Evolutionary conservation across 306 rosid species (phyloP), one percentile per base, ranked within the genome.

Genomic region (Rosa chinensis): DNA sequence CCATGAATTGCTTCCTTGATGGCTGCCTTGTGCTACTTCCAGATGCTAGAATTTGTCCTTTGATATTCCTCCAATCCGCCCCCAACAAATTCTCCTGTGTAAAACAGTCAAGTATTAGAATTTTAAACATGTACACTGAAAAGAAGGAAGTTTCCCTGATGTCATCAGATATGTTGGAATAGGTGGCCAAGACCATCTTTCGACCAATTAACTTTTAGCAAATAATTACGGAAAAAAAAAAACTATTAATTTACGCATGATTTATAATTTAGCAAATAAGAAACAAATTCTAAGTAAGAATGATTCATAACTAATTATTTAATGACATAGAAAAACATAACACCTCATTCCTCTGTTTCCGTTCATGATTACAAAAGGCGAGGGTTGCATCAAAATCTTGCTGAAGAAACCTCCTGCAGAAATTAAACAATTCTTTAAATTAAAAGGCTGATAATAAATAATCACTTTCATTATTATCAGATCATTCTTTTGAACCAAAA

Each of bases 331-430:
- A 61, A 48, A 78, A 72, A 73, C 73, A 58, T 83, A 90, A 43
- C 78, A 83, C 99, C 98, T 96, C 99, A 9, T 87, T 90, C 84
- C 96, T 91, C 78, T 91, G 98, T 83, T 96, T 93, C 82, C 99
- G 87, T 83, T 96, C 99, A 79, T 93, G 91, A 82, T 93, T 93
- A 82, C 87, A 84, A 77, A 76, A 93, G 79, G 99, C 99, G 44
- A 96, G 94, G 76, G 89, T 96, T 62, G 97, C 82, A 86, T 96
- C 97, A 89, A 96, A 96, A 90, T 96, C 97, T 81, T 93, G 98
- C 86, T 91, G 99, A 79, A 91, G 96, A 85, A 90, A 90, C 89
- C 96, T 96, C 90, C 99, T 96, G 93, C 85, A 82, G 39, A 81
- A 84, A 61, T 70, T 35, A 76, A 74, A 78, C 67, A 70, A 13